A percentile compares a stretch with the other conserved stretches of the same genome.
phyloP scores from a whole-genome alignment of 257 asterid genomes.

The Mitragyna speciosa region DNA sequence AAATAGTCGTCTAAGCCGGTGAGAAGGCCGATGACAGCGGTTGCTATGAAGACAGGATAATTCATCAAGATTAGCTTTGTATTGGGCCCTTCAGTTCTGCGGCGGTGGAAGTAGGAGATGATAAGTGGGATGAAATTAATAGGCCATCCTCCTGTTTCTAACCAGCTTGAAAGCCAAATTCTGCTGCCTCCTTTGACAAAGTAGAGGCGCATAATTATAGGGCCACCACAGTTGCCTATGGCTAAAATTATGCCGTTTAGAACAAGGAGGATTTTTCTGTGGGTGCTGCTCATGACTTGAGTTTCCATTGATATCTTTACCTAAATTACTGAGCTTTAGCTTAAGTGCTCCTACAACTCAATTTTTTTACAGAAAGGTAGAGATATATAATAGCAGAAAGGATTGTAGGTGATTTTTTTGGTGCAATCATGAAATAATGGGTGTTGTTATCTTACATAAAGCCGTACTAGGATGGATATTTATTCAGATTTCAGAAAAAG shows the following conservation, averaged over 20 bases:
- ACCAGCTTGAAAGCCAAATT: constrained; percentile 31
- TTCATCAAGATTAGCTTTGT: constrained; percentile 23
- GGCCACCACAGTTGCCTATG: constrained; percentile 35
- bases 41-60: constrained; percentile 16
- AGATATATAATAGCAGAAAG: no score
- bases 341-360: neutral
- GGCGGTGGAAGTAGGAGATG: constrained; percentile 25
- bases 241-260: constrained; percentile 25
- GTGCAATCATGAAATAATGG: no score
- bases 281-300: constrained; percentile 4
- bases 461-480: no score
- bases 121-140: constrained; percentile 27
- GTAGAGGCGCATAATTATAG: constrained; percentile 32
- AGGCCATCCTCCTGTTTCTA: constrained; percentile 36
- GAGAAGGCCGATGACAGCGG: constrained; percentile 24
- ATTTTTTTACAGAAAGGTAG: no score
- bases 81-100: constrained; percentile 7
- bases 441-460: no score
- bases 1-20: constrained; percentile 26
- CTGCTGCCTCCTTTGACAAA: constrained; percentile 38
- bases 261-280: constrained; percentile 24
- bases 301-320: constrained; percentile 6
- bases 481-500: no score
- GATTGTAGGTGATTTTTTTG: no score
- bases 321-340: neutral